Conservation (phyloP, 306 rosid species). For the Rubus parviflorus region DNA sequence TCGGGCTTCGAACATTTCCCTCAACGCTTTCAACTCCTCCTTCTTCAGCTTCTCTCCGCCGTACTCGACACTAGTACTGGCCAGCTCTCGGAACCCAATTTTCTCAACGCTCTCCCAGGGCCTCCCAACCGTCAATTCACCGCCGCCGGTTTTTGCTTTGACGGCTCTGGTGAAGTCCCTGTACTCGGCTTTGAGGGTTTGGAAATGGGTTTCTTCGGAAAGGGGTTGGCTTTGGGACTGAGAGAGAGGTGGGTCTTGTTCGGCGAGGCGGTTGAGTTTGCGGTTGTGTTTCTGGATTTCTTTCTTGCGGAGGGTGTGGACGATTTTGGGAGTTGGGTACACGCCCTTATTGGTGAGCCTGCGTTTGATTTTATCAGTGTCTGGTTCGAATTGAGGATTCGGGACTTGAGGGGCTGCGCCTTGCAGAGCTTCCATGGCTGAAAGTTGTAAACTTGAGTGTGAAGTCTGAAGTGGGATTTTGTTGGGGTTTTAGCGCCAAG, state of each 20-base stretch:
- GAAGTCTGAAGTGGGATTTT: background rate
- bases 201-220: conserved; percentile 53
- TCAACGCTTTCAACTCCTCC: conserved; percentile 66
- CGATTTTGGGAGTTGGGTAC: conserved; percentile 63
- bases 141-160: conserved; percentile 25
- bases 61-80: conserved; percentile 28
- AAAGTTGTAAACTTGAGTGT: background rate
- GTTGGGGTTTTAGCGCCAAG: background rate
- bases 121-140: conserved; percentile 47
- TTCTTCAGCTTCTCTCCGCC: conserved; percentile 52
- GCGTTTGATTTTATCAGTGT: conserved; percentile 55
- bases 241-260: conserved; percentile 38
- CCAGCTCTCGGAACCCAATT: conserved; percentile 49
- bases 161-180: conserved; percentile 48
- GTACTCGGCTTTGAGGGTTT: conserved; percentile 55
- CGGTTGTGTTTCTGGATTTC: conserved; percentile 78
- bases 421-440: conserved; percentile 60
- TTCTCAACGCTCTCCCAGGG: conserved; percentile 70
- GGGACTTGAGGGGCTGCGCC: conserved; percentile 28
- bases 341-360: conserved; percentile 55
- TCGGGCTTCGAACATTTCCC: conserved; percentile 63
- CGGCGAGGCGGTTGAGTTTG: conserved; percentile 42
- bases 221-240: conserved; percentile 41
- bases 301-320: conserved; percentile 82
- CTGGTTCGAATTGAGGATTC: conserved; percentile 54